Conservation (phyloP, 2,329 filamentous ascomycete species). For the Emericellopsis atlantica region DNA sequence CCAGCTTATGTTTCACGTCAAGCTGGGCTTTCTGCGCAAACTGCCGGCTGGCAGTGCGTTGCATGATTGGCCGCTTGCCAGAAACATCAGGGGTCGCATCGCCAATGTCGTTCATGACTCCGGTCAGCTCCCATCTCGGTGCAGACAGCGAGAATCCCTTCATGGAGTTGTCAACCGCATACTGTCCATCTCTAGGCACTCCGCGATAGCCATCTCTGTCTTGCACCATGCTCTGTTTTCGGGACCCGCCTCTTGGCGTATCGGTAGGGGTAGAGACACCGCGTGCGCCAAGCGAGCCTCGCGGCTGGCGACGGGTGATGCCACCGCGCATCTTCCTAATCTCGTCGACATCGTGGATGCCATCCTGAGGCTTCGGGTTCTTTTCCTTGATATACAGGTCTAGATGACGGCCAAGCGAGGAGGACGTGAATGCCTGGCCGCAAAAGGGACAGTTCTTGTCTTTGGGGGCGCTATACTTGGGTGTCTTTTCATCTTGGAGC, state of each 20-base stretch:
- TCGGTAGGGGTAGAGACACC: conserved; percentile 47
- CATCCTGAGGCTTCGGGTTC: conserved; percentile 79
- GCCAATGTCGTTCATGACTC: conserved; percentile 65
- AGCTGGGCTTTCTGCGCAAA: conserved; percentile 46
- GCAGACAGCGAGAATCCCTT: conserved; percentile 33
- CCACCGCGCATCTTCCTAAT: conserved; percentile 72
- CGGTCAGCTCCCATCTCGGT: conserved; percentile 63
- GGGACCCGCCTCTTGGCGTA: conserved; percentile 30
- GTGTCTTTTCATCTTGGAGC: background rate
- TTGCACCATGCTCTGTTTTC: conserved; percentile 24
- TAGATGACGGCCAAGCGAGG: conserved; percentile 82
- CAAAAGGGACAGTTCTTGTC: conserved; percentile 87
- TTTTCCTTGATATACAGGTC: conserved; percentile 90
- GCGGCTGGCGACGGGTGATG: conserved; percentile 77
- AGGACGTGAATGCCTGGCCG: conserved; percentile 81
- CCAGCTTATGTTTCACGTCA: conserved; percentile 49
- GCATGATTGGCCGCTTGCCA: conserved; percentile 19
- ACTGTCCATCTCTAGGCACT: conserved; percentile 27
- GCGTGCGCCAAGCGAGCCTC: conserved; percentile 44
- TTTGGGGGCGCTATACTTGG: conserved; percentile 35
- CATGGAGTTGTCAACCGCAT: conserved; percentile 30
- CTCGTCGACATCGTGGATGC: conserved; percentile 79
- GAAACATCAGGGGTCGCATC: conserved; percentile 9
- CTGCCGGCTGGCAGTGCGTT: conserved; percentile 35
- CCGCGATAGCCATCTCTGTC: conserved; percentile 20